Percentiles rank a stretch among this genome's conserved stretches.
These are phyloP conservation scores for Yarrowia bubula DNA, from an alignment of 805 yeast species.

Conservation along the genomic window DNA sequence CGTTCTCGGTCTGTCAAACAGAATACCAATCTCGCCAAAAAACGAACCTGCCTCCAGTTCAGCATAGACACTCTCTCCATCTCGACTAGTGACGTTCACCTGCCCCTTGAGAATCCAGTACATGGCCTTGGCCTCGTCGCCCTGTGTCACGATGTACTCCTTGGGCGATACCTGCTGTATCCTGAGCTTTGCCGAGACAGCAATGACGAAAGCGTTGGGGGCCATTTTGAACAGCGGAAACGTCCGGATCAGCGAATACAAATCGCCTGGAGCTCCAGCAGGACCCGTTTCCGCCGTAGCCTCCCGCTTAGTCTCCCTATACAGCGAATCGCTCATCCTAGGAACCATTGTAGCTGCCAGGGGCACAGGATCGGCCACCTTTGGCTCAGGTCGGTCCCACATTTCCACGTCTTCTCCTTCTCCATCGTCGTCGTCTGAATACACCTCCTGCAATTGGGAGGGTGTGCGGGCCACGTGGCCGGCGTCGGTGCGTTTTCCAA, in stretches of 20 bases:
- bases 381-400: constrained; percentile 18
- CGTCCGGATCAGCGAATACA: constrained; percentile 53
- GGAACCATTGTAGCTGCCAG: background rate
- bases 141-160: constrained; percentile 64
- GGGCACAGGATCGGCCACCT: background rate
- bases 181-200: constrained; percentile 56
- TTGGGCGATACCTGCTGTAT: constrained; percentile 65
- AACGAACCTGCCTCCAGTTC: constrained; percentile 66
- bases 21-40: constrained; percentile 77
- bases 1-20: constrained; percentile 72
- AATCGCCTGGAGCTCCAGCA: constrained; percentile 36
- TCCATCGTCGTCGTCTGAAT: constrained; percentile 24
- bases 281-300: background rate
- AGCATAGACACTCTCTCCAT: constrained; percentile 73
- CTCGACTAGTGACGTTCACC: constrained; percentile 73
- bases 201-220: constrained; percentile 60
- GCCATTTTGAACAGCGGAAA: constrained; percentile 67
- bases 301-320: constrained; percentile 12
- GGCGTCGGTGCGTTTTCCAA: constrained; percentile 13
- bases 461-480: constrained; percentile 23
- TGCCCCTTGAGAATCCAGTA: constrained; percentile 76
- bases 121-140: constrained; percentile 74
- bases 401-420: constrained; percentile 24
- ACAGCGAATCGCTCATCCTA: constrained; percentile 16
- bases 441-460: constrained; percentile 25